Evolutionary conservation across 768 basidiomycete species (phyloP).

Genomic region (Lactifluus volemus): DNA sequence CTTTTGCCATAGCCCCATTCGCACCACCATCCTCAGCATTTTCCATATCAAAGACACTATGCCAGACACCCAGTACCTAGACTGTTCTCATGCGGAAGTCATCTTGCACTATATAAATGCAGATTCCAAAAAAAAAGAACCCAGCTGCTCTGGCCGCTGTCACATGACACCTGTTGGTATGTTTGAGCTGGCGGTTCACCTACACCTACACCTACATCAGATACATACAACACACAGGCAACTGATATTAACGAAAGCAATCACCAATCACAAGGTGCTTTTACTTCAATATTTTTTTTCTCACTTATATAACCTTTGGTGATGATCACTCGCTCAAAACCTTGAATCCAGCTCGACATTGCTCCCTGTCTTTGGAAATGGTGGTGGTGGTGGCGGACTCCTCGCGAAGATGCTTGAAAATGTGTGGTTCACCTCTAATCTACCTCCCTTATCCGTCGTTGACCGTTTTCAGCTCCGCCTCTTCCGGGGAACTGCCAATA

Average conservation of each 20-base stretch:
- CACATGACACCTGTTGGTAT: slow-evolving; percentile 92
- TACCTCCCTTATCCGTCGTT: neutral
- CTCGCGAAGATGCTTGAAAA: slow-evolving; percentile 91
- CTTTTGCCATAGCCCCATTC: too few relatives aligned
- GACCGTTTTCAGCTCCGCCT: slow-evolving; percentile 60
- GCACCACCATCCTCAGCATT: too few relatives aligned
- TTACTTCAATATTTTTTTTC: neutral
- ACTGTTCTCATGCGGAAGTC: too few relatives aligned
- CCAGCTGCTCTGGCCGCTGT: slow-evolving; percentile 62
- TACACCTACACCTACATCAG: slow-evolving; percentile 24
- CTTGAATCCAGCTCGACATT: slow-evolving; percentile 71
- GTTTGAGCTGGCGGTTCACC: slow-evolving; percentile 9
- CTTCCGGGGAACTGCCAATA: slow-evolving; percentile 73
- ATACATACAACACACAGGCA: slow-evolving; percentile 90
- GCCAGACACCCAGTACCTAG: too few relatives aligned
- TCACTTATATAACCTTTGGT: neutral
- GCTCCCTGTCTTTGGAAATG: slow-evolving; percentile 91
- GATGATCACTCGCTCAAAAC: slow-evolving; percentile 38
- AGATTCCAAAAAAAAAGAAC: slow-evolving; percentile 37
- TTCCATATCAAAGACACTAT: too few relatives aligned
- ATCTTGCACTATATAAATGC: too few relatives aligned
- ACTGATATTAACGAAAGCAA: slow-evolving; percentile 80
- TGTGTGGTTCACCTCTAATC: slow-evolving; percentile 31
- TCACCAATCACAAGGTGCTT: slow-evolving; percentile 78
- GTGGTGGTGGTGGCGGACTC: slow-evolving; percentile 90